Evolutionary conservation across 179 eudicot genomes (phyloP), one percentile per base, ranked within the genome.

Genomic region (Spinacia oleracea): DNA sequence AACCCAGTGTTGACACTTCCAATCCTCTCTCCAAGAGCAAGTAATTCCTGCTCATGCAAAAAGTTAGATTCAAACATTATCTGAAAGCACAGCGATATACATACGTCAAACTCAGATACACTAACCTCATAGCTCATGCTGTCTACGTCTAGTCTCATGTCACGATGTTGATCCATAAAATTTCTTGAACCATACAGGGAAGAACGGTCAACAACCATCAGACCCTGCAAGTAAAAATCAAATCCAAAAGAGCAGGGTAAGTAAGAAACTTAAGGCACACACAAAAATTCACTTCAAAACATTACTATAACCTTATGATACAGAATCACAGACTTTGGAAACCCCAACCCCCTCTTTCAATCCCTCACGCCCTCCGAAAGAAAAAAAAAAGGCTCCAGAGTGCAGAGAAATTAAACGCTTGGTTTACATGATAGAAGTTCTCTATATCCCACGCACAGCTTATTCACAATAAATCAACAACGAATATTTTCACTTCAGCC

Each of bases 1-100:
- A 93, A 74, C 79, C 98, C 97, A 45, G 97, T 90, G 85, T 77
- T 89, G 46, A 93, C 97, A 85, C 77, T 87, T 80, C 98, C 97
- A 80, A 93, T 93, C 80, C 93, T 87, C 72, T 90, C 97, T 77
- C 93, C 98, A 27, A 93, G 89, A 40, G 94, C 94, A 48, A 93
- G 97, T 42, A 93, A 89, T 82, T 93, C 97, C 98, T 91, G 87
- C 20, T 70, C 80, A 81, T 65, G 27, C 32, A 58, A 58, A 45
- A 69, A 56, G 48, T 68, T 55, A 59, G 71, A 45, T 48, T 12
- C 16, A 25, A 60, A 71, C 9, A 48, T 5, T 10, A 21, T 35
- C 25, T 15, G 23, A 68, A 74, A 9, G 21, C 45, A 68, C 15
- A 69, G 45, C 66, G 27, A 38, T 21, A 40, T 42, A 58, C 6